Conservation (phyloP, 768 basidiomycete genomes). For the Xanthoconium stramineum region DNA sequence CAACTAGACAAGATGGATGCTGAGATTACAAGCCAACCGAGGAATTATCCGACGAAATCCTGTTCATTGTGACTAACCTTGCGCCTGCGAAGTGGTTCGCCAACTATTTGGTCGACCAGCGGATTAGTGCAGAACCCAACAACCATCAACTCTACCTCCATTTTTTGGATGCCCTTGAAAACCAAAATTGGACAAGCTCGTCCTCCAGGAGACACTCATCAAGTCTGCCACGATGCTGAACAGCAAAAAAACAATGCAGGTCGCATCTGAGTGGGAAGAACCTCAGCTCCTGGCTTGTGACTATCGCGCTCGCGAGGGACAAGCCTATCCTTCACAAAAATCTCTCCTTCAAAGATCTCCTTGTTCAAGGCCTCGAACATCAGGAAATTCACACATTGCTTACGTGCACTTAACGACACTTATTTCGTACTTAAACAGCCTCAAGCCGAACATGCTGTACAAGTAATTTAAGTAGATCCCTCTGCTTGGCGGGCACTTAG, state of each 20-base stretch:
- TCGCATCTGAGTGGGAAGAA: constrained; percentile 90
- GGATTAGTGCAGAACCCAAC: constrained; percentile 94
- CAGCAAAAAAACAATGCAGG: constrained; percentile 84
- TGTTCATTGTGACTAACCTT: constrained; percentile 98
- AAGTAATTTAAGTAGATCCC: too few relatives aligned
- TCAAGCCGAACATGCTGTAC: too few relatives aligned
- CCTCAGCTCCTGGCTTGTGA: constrained; percentile 91
- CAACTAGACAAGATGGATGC: constrained; percentile 31
- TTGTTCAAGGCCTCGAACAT: constrained; percentile 94
- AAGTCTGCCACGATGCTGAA: constrained; percentile 87
- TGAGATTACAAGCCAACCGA: constrained; percentile 70
- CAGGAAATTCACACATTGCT: too few relatives aligned
- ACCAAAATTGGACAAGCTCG: constrained; percentile 62
- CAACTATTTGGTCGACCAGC: constrained; percentile 94
- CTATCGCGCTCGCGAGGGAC: constrained; percentile 89
- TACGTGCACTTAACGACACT: too few relatives aligned
- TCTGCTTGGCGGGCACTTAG: too few relatives aligned
- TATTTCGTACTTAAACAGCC: too few relatives aligned
- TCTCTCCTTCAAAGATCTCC: constrained; percentile 94
- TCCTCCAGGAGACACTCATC: constrained; percentile 90
- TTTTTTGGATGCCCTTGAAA: constrained; percentile 82
- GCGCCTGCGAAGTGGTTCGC: constrained; percentile 97
- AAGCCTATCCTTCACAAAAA: constrained; percentile 91
- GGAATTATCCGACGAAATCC: constrained; percentile 85
- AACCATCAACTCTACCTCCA: constrained; percentile 94